Conservation (phyloP, 306 rosid genomes). For the Glycine soja region DNA sequence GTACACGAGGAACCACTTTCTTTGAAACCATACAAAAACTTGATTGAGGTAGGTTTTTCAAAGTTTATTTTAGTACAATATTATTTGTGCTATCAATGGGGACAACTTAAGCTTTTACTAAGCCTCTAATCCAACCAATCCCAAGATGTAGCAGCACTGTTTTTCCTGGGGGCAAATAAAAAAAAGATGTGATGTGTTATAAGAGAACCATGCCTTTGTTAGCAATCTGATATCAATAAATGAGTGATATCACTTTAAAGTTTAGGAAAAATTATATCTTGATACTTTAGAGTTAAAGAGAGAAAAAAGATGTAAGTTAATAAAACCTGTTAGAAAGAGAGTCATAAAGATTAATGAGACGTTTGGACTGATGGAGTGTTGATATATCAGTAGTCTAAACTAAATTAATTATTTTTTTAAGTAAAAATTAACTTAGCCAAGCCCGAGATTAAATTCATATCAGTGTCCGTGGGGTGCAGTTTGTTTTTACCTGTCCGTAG, state of each 20-base stretch:
- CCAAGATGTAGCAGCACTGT: background rate
- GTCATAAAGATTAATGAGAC: too few relatives aligned
- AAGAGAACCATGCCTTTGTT: too few relatives aligned
- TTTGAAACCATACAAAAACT: slow-evolving; percentile 40
- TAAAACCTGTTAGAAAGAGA: too few relatives aligned
- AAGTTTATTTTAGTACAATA: background rate
- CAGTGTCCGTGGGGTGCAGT: background rate
- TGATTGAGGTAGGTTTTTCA: background rate
- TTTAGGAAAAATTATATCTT: too few relatives aligned
- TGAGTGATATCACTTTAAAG: too few relatives aligned
- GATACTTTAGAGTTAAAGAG: too few relatives aligned
- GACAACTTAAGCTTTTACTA: slow-evolving; percentile 3
- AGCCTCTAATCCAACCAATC: background rate
- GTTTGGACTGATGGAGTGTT: too few relatives aligned
- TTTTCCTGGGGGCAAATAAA: too few relatives aligned
- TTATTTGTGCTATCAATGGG: background rate
- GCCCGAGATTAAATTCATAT: background rate
- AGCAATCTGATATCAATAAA: too few relatives aligned
- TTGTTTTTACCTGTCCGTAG: background rate
- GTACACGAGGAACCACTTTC: slow-evolving; percentile 49
- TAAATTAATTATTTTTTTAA: background rate
- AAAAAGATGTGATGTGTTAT: too few relatives aligned
- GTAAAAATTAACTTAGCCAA: background rate
- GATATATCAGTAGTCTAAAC: too few relatives aligned
- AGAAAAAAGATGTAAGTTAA: too few relatives aligned